Conservation (phyloP, 306 rosid genomes). For the Cucurbita argyrosperma region DNA sequence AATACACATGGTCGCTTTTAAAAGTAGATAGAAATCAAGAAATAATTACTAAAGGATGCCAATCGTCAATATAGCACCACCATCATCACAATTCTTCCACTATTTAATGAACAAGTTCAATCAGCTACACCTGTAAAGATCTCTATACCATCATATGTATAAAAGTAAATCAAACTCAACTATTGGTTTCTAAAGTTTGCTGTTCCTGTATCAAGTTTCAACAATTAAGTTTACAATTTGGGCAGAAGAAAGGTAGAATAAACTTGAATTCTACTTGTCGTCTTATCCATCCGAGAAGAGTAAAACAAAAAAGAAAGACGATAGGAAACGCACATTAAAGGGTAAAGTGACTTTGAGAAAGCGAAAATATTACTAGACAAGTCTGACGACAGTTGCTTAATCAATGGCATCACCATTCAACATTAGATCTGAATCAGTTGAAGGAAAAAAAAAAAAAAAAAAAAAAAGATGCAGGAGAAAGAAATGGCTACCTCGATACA, state of each 20-base stretch:
- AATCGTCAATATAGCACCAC: neutral
- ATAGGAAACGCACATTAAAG: neutral
- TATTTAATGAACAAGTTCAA: neutral
- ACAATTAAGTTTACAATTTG: neutral
- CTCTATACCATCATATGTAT: neutral
- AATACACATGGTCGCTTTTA: neutral
- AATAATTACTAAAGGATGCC: neutral
- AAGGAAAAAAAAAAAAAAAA: no score
- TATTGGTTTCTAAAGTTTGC: neutral
- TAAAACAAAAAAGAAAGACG: neutral
- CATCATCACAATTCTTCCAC: neutral
- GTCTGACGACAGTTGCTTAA: neutral
- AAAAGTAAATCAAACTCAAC: neutral
- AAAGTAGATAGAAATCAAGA: neutral
- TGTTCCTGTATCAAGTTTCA: neutral
- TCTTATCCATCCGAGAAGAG: neutral
- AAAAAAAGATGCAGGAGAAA: neutral
- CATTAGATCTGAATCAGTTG: neutral
- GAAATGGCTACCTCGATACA: conserved; percentile 72
- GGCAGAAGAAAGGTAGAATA: neutral
- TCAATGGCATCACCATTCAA: neutral
- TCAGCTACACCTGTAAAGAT: neutral
- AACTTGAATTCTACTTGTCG: neutral
- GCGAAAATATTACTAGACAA: neutral
- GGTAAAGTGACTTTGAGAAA: neutral